phyloP scores from a whole-genome alignment of 116 monocot species.

The Trichopus zeylanicus region DNA sequence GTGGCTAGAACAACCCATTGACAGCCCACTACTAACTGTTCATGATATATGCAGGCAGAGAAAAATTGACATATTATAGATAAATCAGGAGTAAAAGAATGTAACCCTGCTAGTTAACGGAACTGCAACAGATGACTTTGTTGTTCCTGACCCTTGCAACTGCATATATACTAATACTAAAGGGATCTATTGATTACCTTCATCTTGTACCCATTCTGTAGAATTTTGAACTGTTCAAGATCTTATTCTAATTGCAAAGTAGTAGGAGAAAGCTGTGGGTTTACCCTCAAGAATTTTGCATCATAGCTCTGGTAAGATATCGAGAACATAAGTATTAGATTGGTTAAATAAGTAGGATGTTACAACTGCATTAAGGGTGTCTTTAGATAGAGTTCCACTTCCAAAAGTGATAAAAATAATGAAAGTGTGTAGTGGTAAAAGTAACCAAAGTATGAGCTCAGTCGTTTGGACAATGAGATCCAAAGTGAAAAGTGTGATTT shows the following conservation, averaged over 20 bases:
- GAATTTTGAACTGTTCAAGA: conserved; percentile 95
- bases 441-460: no score
- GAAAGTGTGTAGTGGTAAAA: no score
- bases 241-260: conserved; percentile 95
- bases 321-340: background rate
- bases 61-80: background rate
- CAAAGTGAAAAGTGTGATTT: no score
- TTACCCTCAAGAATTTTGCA: conserved; percentile 80
- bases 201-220: conserved; percentile 97
- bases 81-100: no score
- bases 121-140: background rate
- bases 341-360: background rate
- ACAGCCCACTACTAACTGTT: background rate
- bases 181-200: conserved; percentile 42
- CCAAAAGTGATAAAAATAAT: no score
- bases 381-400: no score
- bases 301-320: conserved; percentile 63
- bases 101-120: no score
- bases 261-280: conserved; percentile 72
- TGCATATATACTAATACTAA: background rate
- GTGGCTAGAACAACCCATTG: no score
- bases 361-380: background rate
- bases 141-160: background rate
- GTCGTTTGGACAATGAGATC: no score
- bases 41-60: background rate